phyloP scores from a whole-genome alignment of 345 rosid genomes.

The Salix arbutifolia region DNA sequence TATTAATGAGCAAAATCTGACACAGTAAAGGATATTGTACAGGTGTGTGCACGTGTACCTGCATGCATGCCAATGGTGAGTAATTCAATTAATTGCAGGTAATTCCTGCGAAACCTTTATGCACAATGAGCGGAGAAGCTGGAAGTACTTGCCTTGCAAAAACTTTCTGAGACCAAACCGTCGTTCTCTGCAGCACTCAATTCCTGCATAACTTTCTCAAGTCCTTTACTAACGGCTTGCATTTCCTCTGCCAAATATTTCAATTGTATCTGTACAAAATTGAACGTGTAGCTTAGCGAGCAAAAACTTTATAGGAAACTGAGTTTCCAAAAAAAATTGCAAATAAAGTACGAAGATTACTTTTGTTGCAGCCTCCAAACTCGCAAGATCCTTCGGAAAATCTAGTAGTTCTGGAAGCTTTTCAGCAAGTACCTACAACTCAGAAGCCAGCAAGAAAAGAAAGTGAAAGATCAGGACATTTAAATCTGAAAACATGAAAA shows the following conservation, averaged over 20 bases:
- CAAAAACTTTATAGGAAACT: neutral
- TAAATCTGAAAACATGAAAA: too few relatives aligned
- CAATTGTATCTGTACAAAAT: conserved; percentile 23
- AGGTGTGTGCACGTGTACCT: neutral
- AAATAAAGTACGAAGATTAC: neutral
- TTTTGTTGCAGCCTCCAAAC: conserved; percentile 31
- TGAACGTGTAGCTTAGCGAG: neutral
- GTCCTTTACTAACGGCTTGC: conserved; percentile 35
- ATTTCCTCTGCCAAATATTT: conserved; percentile 35
- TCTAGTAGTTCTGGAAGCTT: conserved; percentile 29
- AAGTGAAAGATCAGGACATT: neutral
- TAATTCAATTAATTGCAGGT: neutral
- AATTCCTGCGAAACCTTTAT: neutral
- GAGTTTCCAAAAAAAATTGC: neutral
- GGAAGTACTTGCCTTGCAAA: conserved; percentile 17
- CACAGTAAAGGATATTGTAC: neutral
- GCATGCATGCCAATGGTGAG: neutral
- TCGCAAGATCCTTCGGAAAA: conserved; percentile 24
- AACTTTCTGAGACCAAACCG: conserved; percentile 22
- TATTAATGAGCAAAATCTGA: neutral
- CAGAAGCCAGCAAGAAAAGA: neutral
- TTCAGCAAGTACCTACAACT: conserved; percentile 22
- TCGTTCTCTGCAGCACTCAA: conserved; percentile 30
- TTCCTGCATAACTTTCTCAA: conserved; percentile 31
- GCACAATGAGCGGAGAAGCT: conserved; percentile 5